Evolutionary conservation across 768 basidiomycete genomes (phyloP).

Genomic region (Lentinula edodes): DNA sequence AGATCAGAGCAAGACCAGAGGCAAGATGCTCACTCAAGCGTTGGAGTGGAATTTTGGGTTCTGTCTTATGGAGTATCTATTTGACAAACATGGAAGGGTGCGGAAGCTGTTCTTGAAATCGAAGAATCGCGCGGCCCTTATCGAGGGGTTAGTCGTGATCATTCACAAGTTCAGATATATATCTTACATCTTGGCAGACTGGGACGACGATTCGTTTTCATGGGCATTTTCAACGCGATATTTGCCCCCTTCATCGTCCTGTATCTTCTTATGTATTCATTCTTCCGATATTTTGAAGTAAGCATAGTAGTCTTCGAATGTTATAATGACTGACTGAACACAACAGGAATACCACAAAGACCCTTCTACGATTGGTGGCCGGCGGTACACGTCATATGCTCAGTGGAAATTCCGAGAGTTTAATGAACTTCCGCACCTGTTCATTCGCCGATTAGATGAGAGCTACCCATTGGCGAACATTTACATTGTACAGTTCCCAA

Average conservation of each 20-base stretch:
- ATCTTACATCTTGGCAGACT: constrained; percentile 41
- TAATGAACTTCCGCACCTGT: constrained; percentile 95
- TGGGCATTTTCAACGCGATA: constrained; percentile 93
- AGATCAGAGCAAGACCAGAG: constrained; percentile 49
- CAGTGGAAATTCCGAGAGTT: constrained; percentile 99
- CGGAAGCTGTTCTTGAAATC: constrained; percentile 88
- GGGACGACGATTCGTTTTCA: constrained; percentile 84
- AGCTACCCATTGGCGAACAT: constrained; percentile 88
- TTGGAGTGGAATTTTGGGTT: constrained; percentile 97
- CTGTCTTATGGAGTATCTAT: constrained; percentile 93
- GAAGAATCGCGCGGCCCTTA: constrained; percentile 69
- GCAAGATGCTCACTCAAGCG: constrained; percentile 78
- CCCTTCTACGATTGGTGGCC: constrained; percentile 88
- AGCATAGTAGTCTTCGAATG: constrained; percentile 15
- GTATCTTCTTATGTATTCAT: constrained; percentile 96
- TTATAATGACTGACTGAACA: not conserved
- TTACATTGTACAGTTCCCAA: constrained; percentile 98
- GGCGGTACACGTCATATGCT: constrained; percentile 90
- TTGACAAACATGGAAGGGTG: constrained; percentile 85
- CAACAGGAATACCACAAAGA: constrained; percentile 96
- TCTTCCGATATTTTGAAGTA: constrained; percentile 99
- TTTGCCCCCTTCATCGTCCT: constrained; percentile 97
- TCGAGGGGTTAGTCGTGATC: constrained; percentile 61
- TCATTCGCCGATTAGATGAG: constrained; percentile 78
- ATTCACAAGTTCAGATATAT: not conserved